Percentiles rank a stretch among this genome's conserved stretches.
Evolutionary conservation across 1,284 basidiomycete genomes (phyloP).

Genomic region (Cutaneotrichosporon spelunceum): DNA sequence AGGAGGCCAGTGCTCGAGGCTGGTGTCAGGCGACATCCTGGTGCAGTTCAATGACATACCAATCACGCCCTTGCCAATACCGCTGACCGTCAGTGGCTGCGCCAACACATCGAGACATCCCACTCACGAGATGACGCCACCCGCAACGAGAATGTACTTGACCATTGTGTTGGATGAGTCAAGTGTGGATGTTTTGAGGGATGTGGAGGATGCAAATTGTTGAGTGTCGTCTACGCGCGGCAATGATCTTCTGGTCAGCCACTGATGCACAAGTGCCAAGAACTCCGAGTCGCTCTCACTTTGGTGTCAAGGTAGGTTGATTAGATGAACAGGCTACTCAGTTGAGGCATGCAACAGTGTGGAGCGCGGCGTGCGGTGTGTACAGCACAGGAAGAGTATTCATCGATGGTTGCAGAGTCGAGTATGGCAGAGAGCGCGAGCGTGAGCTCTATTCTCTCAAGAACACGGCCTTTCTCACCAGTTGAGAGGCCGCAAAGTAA

Average conservation of each 20-base stretch:
- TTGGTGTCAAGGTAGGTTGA: background rate
- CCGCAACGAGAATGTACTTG: slow-evolving; percentile 87
- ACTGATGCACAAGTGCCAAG: background rate
- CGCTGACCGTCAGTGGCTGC: slow-evolving; percentile 56
- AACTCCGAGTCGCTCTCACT: background rate
- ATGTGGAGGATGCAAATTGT: slow-evolving; percentile 8
- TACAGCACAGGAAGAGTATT: background rate
- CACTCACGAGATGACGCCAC: slow-evolving; percentile 69
- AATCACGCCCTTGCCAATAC: slow-evolving; percentile 91
- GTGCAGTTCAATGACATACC: slow-evolving; percentile 58
- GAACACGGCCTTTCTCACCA: slow-evolving; percentile 4
- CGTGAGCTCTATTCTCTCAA: slow-evolving; percentile 4
- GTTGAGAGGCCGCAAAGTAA: background rate
- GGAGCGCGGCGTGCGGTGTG: background rate
- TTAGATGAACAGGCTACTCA: background rate
- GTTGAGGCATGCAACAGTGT: background rate
- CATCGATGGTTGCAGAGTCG: slow-evolving; percentile 1
- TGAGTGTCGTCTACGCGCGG: background rate
- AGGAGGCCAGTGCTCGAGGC: slow-evolving; percentile 96
- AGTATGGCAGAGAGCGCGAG: background rate
- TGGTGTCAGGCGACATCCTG: slow-evolving; percentile 39
- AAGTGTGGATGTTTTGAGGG: background rate
- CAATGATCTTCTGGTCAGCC: background rate
- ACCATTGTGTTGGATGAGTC: slow-evolving; percentile 33
- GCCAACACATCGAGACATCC: background rate